Base-by-base conservation (phyloP, 495 filamentous ascomycete species). In the Penicillium flavigenum region DNA sequence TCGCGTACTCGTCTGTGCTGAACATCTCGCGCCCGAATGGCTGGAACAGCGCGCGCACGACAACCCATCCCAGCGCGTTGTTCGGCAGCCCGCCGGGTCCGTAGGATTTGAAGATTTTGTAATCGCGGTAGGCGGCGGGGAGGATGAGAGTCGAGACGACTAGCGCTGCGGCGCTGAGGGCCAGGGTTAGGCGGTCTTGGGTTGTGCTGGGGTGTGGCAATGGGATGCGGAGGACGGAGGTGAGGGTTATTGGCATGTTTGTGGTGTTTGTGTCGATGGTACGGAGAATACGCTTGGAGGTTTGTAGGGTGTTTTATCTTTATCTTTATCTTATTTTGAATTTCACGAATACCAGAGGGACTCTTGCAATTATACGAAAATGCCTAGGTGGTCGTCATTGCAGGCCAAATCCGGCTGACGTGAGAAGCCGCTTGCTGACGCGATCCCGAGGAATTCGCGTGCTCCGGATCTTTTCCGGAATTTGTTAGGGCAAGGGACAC, bases 31-130 rank as follows among this genome's bases (percentile, higher is more conserved):
- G 36, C 34, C 47, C 51, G 41, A 72, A 69, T 1, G 72, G 72
- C 29, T 66, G 59, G 32, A 70, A 58, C 9, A 70, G 27, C n/a
- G 64, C 26, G 22, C 64, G 65, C 27, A 65, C 69, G 9, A 51
- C 27, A 11, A 73, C 26, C 74, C 74, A 76, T 17, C 74, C 72
- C 32, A 74, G 19, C 3, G 65, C 32, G 46, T 76, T 76, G 47
- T 71, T 60, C 7, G 72, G 74, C 0, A 62, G 20, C 0, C 72
- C 72, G 14, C 71, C 71, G 0, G 66, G 68, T 5, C 74, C 74
- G 50, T 74, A 73, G 46, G 66, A 67, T 2, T 63, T 46, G 51
- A 67, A 76, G 31, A 54, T 59, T 17, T 51, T 44, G 60, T 75
- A 76, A 53, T 74, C 69, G 59, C 65, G 66, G 42, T 72, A 72